phyloP scores from a whole-genome alignment of 1,139 yeast species.

The Lodderomyces margitis region DNA sequence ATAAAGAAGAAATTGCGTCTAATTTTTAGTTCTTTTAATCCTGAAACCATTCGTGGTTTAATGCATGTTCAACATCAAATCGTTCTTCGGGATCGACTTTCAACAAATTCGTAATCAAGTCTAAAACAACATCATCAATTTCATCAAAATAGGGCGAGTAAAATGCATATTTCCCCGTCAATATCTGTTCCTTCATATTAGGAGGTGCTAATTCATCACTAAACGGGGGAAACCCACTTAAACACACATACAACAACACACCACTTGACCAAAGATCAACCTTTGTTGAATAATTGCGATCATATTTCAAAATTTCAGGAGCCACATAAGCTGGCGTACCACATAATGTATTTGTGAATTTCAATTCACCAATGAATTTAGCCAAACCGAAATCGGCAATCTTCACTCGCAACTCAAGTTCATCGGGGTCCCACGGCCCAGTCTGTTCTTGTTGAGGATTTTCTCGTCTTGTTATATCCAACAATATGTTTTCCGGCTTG shows the following conservation, averaged over 20 bases:
- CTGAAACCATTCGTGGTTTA: slow-evolving; percentile 58
- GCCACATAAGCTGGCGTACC: slow-evolving; percentile 88
- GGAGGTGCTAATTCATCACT: slow-evolving; percentile 83
- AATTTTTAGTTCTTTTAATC: neutral
- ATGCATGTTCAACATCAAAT: slow-evolving; percentile 49
- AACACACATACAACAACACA: slow-evolving; percentile 68
- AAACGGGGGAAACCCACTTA: slow-evolving; percentile 84
- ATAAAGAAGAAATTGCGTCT: neutral
- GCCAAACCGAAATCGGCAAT: slow-evolving; percentile 84
- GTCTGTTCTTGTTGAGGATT: slow-evolving; percentile 51
- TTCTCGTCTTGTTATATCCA: slow-evolving; percentile 58
- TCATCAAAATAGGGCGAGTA: slow-evolving; percentile 81
- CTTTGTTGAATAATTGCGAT: slow-evolving; percentile 57
- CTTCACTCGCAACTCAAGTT: slow-evolving; percentile 62
- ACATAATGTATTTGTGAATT: slow-evolving; percentile 73
- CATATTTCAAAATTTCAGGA: slow-evolving; percentile 57
- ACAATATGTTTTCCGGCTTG: slow-evolving; percentile 83
- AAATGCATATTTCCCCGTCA: slow-evolving; percentile 65
- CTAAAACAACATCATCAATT: slow-evolving; percentile 61
- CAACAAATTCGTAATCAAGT: slow-evolving; percentile 59
- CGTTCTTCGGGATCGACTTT: slow-evolving; percentile 58
- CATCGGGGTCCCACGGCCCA: slow-evolving; percentile 70
- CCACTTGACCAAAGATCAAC: slow-evolving; percentile 84
- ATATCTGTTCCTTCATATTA: slow-evolving; percentile 69
- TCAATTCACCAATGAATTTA: slow-evolving; percentile 72